Evolutionary conservation across 768 basidiomycete genomes (phyloP).

Genomic region (Mycena maculata): DNA sequence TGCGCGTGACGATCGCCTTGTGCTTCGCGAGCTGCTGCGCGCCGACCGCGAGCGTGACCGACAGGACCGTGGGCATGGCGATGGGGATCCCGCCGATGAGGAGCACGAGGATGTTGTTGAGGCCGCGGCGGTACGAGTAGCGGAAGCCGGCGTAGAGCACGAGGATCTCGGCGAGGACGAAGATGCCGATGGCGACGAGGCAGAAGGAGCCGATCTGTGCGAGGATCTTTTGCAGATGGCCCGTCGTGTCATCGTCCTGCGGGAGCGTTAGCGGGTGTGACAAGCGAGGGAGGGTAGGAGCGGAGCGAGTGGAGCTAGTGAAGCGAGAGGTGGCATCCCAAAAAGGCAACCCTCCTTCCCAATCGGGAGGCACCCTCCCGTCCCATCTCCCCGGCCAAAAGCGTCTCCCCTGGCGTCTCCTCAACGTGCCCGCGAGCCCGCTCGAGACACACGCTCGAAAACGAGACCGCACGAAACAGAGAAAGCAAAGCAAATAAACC

Average conservation of each 20-base stretch:
- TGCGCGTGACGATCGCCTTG: constrained; percentile 59
- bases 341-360: too few species aligned
- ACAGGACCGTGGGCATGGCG: constrained; percentile 98
- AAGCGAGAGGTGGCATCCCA: too few species aligned
- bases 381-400: too few species aligned
- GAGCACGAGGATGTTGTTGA: constrained; percentile 97
- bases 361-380: too few species aligned
- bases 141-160: constrained; percentile 93
- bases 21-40: constrained; percentile 99
- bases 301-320: not conserved
- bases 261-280: not conserved
- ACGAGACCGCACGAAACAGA: too few species aligned
- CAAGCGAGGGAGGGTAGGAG: too few species aligned
- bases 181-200: constrained; percentile 94
- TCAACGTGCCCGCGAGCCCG: too few species aligned
- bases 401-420: too few species aligned
- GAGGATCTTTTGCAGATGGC: constrained; percentile 98
- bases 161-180: constrained; percentile 94
- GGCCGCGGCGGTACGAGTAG: constrained; percentile 89
- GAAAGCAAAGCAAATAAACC: not conserved
- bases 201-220: constrained; percentile 99
- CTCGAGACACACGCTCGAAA: too few species aligned
- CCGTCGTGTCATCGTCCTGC: constrained; percentile 92
- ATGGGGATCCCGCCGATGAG: constrained; percentile 99
- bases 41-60: constrained; percentile 98